These are phyloP conservation scores for Saturnispora galanensis DNA, from an alignment of 805 yeast species.

Conservation along the genomic window DNA sequence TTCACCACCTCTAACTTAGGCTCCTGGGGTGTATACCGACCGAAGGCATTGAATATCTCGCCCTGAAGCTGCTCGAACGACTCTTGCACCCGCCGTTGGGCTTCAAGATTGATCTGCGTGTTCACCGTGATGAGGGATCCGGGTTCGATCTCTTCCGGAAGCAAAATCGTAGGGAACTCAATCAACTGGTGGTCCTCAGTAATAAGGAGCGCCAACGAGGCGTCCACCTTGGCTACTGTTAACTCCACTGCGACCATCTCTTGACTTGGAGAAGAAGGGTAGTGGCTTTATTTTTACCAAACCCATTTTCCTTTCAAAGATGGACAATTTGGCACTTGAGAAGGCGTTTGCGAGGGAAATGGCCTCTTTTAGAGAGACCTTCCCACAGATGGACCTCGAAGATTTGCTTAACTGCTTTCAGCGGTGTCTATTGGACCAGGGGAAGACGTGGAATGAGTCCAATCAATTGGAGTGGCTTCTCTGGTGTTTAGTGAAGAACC, in stretches of 20 bases:
- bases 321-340: neutral
- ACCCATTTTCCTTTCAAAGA: neutral
- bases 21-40: conserved; percentile 55
- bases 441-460: neutral
- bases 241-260: conserved; percentile 68
- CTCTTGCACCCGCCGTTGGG: conserved; percentile 50
- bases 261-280: no score
- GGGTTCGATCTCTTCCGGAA: conserved; percentile 84
- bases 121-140: conserved; percentile 84
- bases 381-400: conserved; percentile 2
- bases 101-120: conserved; percentile 66
- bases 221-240: conserved; percentile 93
- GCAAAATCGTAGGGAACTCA: conserved; percentile 89
- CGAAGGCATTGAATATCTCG: conserved; percentile 62
- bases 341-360: neutral
- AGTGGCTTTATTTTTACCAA: no score
- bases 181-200: conserved; percentile 87
- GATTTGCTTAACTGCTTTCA: conserved; percentile 24
- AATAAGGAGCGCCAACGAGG: conserved; percentile 81
- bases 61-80: conserved; percentile 61
- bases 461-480: conserved; percentile 6
- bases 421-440: conserved; percentile 21
- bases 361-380: conserved; percentile 1
- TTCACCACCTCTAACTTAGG: conserved; percentile 67
- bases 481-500: conserved; percentile 2